Percentiles rank a stretch among this genome's conserved stretches.
These are phyloP conservation scores for Podaxis sp. DNA, from an alignment of 768 basidiomycete species.

Conservation along the genomic window DNA sequence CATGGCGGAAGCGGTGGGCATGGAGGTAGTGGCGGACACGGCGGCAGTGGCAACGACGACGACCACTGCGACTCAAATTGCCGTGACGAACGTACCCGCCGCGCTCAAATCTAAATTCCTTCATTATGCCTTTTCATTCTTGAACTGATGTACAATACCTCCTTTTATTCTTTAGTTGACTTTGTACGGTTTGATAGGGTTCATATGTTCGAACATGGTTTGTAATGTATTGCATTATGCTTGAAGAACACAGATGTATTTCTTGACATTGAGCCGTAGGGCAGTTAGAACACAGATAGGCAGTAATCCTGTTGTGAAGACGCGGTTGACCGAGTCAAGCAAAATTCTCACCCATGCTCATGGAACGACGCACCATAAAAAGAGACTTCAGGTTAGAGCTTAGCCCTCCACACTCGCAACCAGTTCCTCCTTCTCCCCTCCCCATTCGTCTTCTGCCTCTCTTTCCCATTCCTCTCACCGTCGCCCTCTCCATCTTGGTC, in stretches of 20 bases:
- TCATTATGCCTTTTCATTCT: not conserved
- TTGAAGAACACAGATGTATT: not conserved
- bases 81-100: constrained; percentile 6
- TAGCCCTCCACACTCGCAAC: constrained; percentile 8
- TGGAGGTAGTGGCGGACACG: not conserved
- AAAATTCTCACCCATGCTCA: not conserved
- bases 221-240: not conserved
- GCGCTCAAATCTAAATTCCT: not conserved
- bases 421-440: constrained; percentile 7
- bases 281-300: no score
- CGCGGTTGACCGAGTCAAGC: no score
- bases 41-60: not conserved
- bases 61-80: constrained; percentile 1
- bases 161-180: not conserved
- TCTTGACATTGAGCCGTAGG: not conserved
- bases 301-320: no score
- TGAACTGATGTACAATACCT: not conserved
- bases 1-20: not conserved
- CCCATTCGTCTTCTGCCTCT: not conserved
- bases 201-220: not conserved
- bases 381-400: constrained; percentile 6
- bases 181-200: not conserved
- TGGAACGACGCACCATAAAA: not conserved
- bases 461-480: constrained; percentile 8
- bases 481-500: constrained; percentile 15